Conservation (phyloP, 2,329 filamentous ascomycete species). For the Bipolaris oryzae region DNA sequence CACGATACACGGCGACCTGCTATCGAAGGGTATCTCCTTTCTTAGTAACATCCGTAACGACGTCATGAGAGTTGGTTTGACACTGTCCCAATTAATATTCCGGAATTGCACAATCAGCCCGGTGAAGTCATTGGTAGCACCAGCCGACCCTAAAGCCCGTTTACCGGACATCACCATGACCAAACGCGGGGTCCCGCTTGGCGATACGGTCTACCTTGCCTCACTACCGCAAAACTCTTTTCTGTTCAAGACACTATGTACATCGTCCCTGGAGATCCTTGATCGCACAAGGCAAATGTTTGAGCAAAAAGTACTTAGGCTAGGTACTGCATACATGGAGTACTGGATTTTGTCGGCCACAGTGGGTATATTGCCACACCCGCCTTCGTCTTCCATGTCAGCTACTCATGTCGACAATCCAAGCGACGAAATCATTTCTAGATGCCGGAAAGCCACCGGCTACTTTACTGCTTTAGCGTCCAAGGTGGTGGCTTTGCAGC, state of each 20-base stretch:
- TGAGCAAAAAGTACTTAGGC: conserved; percentile 43
- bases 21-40: conserved; percentile 24
- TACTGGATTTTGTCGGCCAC: conserved; percentile 44
- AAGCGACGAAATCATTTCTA: conserved; percentile 23
- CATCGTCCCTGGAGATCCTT: conserved; percentile 36
- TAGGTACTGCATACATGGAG: conserved; percentile 47
- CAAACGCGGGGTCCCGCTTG: conserved; percentile 8
- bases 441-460: conserved; percentile 36
- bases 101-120: conserved; percentile 27
- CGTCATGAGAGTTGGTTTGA: conserved; percentile 34
- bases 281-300: conserved; percentile 38
- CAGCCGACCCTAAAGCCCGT: conserved; percentile 6
- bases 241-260: conserved; percentile 33
- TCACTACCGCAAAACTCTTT: conserved; percentile 34
- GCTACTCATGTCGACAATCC: conserved; percentile 24
- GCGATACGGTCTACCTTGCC: conserved; percentile 19
- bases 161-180: conserved; percentile 5
- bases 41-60: conserved; percentile 42
- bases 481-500: conserved; percentile 40
- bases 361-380: conserved; percentile 36
- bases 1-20: conserved; percentile 29
- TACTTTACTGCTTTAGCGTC: conserved; percentile 36
- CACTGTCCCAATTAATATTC: conserved; percentile 35
- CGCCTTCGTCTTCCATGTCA: conserved; percentile 23
- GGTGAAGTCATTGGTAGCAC: conserved; percentile 10